A percentile compares a stretch with the other conserved stretches of the same genome.
Evolutionary conservation across 2,329 filamentous ascomycete species (phyloP).

Genomic region (Fusarium neocosmosporiellum): DNA sequence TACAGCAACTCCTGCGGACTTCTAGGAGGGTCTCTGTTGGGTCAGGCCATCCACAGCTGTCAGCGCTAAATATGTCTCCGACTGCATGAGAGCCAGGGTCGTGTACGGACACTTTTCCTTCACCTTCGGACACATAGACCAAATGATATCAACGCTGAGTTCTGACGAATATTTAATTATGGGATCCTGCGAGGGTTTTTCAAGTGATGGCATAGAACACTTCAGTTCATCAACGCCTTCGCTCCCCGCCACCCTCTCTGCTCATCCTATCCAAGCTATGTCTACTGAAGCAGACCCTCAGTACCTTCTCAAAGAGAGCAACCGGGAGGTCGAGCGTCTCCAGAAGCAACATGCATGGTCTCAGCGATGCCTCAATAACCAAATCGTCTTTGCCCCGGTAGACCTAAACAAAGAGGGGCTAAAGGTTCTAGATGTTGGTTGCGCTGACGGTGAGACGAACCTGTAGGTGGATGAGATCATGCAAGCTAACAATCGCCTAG

Average conservation of each 20-base stretch:
- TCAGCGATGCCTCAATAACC: conserved; percentile 12
- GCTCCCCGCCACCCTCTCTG: neutral
- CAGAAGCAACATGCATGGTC: conserved; percentile 24
- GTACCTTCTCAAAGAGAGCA: conserved; percentile 12
- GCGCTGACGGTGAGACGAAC: conserved; percentile 9
- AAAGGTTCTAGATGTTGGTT: conserved; percentile 19
- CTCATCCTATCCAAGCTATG: neutral
- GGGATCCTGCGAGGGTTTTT: neutral
- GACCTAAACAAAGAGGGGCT: neutral
- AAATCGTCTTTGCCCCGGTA: conserved; percentile 16
- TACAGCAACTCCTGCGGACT: neutral
- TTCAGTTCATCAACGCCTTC: too few species aligned
- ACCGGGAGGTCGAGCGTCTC: conserved; percentile 19
- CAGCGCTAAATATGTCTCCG: neutral
- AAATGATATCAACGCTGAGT: too few species aligned
- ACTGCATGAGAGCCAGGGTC: neutral
- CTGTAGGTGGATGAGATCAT: rapidly evolving
- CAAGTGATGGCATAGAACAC: neutral
- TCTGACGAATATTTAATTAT: neutral
- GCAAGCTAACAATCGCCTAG: neutral
- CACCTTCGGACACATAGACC: neutral
- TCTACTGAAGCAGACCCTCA: neutral
- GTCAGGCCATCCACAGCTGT: neutral
- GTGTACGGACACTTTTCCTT: neutral
- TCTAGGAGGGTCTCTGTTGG: neutral